Conservation (phyloP, 805 yeast genomes). For the Candida piceae region DNA sequence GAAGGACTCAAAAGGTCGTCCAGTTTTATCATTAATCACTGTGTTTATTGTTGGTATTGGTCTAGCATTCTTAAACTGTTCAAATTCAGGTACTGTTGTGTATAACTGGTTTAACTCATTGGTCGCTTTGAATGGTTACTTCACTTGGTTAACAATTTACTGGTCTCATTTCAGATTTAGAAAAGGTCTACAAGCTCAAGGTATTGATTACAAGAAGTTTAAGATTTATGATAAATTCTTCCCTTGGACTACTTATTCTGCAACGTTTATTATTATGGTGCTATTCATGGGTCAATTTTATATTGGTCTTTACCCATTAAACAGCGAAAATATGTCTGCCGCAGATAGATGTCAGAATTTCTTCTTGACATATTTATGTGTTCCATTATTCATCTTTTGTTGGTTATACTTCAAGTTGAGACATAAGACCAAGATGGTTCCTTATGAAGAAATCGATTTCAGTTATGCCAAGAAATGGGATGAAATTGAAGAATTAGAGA, state of each 20-base stretch:
- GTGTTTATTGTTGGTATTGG: constrained; percentile 49
- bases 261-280: constrained; percentile 38
- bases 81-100: constrained; percentile 48
- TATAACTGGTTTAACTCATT: constrained; percentile 63
- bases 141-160: constrained; percentile 60
- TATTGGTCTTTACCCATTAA: constrained; percentile 60
- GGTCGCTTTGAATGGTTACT: constrained; percentile 55
- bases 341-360: constrained; percentile 33
- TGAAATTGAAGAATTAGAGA: constrained; percentile 15
- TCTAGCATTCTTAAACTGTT: constrained; percentile 62
- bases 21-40: constrained; percentile 47
- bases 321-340: constrained; percentile 38
- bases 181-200: constrained; percentile 51
- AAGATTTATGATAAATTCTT: constrained; percentile 53
- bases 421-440: constrained; percentile 29
- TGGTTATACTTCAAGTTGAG: constrained; percentile 56
- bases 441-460: constrained; percentile 31
- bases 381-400: constrained; percentile 49
- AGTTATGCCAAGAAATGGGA: constrained; percentile 30
- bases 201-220: constrained; percentile 26
- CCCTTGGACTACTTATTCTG: constrained; percentile 39
- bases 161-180: constrained; percentile 55
- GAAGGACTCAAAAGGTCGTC: constrained; percentile 56
- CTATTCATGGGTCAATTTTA: constrained; percentile 59
- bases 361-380: constrained; percentile 56